These are phyloP conservation scores for Termitomyces sp. DNA, from an alignment of 768 basidiomycete genomes.

Conservation along the genomic window DNA sequence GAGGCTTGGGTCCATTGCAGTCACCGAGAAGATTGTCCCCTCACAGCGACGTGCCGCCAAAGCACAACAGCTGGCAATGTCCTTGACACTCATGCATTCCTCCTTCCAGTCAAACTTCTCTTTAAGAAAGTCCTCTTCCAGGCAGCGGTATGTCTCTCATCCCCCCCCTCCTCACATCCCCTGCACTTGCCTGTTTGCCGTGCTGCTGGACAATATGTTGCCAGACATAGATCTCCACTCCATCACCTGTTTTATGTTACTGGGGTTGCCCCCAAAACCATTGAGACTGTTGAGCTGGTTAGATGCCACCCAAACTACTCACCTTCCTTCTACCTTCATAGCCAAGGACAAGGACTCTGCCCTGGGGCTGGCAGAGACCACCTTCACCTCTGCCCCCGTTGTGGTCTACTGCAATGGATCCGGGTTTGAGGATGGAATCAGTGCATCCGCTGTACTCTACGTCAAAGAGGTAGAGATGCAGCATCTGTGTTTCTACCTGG, in stretches of 20 bases:
- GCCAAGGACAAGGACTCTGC: conserved; percentile 28
- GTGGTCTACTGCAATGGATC: conserved; percentile 6
- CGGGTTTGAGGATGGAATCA: conserved; percentile 5
- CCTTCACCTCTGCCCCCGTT: neutral
- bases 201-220: neutral
- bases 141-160: conserved; percentile 2
- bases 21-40: neutral
- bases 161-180: conserved; percentile 10
- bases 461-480: neutral
- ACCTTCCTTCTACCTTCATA: neutral
- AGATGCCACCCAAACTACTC: neutral
- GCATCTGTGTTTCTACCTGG: conserved; percentile 1
- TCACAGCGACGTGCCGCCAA: neutral
- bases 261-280: neutral
- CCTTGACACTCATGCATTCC: conserved; percentile 13
- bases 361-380: neutral
- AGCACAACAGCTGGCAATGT: conserved; percentile 13
- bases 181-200: neutral
- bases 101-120: conserved; percentile 11
- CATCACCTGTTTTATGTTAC: neutral
- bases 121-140: conserved; percentile 11
- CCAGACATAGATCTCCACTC: neutral
- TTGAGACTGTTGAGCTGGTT: neutral
- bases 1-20: neutral
- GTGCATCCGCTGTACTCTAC: conserved; percentile 2